phyloP scores from a whole-genome alignment of 345 rosid species.

The Aethionema arabicum region DNA sequence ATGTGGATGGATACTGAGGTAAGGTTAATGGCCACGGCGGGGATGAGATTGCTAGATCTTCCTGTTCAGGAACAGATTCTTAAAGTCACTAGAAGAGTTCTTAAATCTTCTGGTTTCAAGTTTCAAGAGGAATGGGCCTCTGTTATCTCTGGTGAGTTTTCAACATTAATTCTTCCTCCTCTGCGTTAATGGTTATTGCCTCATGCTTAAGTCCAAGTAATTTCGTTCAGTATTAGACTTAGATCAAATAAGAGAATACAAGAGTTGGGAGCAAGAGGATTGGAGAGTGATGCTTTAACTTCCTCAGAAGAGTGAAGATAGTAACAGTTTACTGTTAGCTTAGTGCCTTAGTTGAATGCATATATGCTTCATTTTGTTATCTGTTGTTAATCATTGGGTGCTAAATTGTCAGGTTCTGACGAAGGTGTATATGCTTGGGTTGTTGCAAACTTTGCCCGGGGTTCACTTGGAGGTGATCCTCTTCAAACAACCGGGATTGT shows the following conservation, averaged over 20 bases:
- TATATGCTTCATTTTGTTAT: background rate
- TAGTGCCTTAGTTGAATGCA: conserved; percentile 12
- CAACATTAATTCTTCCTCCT: background rate
- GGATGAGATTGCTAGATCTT: conserved; percentile 68
- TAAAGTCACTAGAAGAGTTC: conserved; percentile 49
- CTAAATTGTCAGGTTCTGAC: conserved; percentile 60
- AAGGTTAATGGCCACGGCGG: conserved; percentile 93
- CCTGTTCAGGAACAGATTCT: conserved; percentile 55
- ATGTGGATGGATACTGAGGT: conserved; percentile 72
- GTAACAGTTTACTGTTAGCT: background rate
- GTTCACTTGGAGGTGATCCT: conserved; percentile 86
- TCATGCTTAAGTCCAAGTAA: background rate
- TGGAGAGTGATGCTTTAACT: background rate
- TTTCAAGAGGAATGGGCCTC: conserved; percentile 80
- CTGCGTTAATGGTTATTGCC: background rate
- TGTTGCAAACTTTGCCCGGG: conserved; percentile 79
- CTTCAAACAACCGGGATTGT: conserved; percentile 77
- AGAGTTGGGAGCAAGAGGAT: background rate
- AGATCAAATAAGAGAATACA: background rate
- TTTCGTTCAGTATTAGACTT: background rate
- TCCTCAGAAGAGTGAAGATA: background rate
- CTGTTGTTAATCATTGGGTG: conserved; percentile 13
- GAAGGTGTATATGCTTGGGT: conserved; percentile 98
- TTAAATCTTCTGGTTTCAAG: conserved; percentile 65
- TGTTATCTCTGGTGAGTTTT: conserved; percentile 68